Conservation (phyloP, 805 yeast species). For the Kodamaea lidongshanica region DNA sequence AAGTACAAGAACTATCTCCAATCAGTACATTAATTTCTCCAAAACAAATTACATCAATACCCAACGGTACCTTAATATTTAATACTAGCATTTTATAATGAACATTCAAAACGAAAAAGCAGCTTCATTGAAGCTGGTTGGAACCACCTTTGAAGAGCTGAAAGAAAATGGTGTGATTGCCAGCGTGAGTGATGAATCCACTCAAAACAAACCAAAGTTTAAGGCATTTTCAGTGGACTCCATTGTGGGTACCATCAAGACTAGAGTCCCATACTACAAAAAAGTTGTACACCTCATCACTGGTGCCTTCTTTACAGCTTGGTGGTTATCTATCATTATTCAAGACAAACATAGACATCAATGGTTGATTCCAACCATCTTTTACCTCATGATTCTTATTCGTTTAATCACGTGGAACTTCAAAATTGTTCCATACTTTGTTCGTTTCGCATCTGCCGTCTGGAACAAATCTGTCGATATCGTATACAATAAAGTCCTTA, state of each 20-base stretch:
- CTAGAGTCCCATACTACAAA: slow-evolving; percentile 9
- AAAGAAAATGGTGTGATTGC: not conserved
- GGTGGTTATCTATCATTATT: slow-evolving; percentile 49
- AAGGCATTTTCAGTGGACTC: slow-evolving; percentile 1
- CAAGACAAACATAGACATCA: slow-evolving; percentile 43
- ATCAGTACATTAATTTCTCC: slow-evolving; percentile 7
- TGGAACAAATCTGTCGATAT: slow-evolving; percentile 28
- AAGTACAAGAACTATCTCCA: slow-evolving; percentile 9
- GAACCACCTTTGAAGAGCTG: not conserved
- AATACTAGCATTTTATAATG: too few relatives aligned
- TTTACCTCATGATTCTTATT: slow-evolving; percentile 46
- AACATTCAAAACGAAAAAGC: too few relatives aligned
- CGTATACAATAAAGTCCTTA: slow-evolving; percentile 34
- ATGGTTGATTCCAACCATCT: slow-evolving; percentile 55
- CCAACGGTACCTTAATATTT: too few relatives aligned
- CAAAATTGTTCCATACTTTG: slow-evolving; percentile 17
- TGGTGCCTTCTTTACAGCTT: slow-evolving; percentile 22
- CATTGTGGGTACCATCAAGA: slow-evolving; percentile 5
- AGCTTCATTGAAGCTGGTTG: slow-evolving; percentile 5
- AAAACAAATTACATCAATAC: not conserved
- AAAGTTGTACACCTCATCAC: slow-evolving; percentile 14
- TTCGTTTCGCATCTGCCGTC: slow-evolving; percentile 10
- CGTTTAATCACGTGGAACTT: slow-evolving; percentile 48
- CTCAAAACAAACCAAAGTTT: slow-evolving; percentile 1
- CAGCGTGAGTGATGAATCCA: not conserved